A percentile compares a stretch with the other conserved stretches of the same genome.
These are phyloP conservation scores for Lepidium didymum DNA, from an alignment of 345 rosid genomes.

Conservation along the genomic window DNA sequence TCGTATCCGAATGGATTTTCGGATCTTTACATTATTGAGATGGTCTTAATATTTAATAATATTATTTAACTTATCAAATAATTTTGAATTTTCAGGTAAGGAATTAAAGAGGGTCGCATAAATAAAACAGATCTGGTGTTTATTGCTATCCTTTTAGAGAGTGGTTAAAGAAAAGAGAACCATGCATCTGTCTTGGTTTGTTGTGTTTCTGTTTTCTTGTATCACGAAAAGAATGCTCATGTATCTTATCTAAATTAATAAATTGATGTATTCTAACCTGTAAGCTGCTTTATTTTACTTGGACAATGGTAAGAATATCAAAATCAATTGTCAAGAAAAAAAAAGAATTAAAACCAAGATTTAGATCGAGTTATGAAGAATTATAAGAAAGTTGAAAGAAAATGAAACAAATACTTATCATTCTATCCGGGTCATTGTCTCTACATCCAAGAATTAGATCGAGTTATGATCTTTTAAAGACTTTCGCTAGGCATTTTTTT, in stretches of 20 bases:
- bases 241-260: not conserved
- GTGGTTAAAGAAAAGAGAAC: not conserved
- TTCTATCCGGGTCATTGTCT: too few species aligned
- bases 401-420: too few species aligned
- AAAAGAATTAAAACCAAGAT: too few species aligned
- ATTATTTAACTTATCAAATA: not conserved
- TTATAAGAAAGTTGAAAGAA: too few species aligned
- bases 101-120: not conserved
- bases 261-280: not conserved
- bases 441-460: too few species aligned
- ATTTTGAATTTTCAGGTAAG: not conserved
- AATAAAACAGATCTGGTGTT: slow-evolving; percentile 13
- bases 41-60: too few species aligned
- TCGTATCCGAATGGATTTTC: too few species aligned
- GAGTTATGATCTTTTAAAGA: too few species aligned
- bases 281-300: not conserved
- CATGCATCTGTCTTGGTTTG: not conserved
- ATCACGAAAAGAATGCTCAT: not conserved
- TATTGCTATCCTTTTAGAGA: not conserved
- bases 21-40: too few species aligned
- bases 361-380: too few species aligned
- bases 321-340: not conserved
- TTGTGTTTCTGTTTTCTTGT: slow-evolving; percentile 5
- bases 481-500: too few species aligned
- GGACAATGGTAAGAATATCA: not conserved